phyloP scores from a whole-genome alignment of 345 rosid genomes.

The Psidium guajava region DNA sequence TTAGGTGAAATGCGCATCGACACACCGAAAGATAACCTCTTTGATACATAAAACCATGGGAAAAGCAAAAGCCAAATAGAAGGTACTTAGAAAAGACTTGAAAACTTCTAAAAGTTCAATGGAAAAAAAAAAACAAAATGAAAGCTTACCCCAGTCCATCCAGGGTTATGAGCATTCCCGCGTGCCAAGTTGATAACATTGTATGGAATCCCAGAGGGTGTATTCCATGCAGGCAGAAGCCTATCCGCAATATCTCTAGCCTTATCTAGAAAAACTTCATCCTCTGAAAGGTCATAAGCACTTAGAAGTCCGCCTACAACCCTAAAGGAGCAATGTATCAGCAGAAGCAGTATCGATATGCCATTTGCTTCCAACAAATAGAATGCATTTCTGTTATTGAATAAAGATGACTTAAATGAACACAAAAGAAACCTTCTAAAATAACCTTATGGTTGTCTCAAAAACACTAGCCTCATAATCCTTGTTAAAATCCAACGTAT shows the following conservation, averaged over 20 bases:
- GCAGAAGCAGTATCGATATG: not conserved
- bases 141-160: too few relatives aligned
- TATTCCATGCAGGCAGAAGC: too few relatives aligned
- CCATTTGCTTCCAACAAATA: not conserved
- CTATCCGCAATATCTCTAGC: too few relatives aligned
- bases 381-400: not conserved
- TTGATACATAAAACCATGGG: not conserved
- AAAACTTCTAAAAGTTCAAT: not conserved
- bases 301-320: too few relatives aligned
- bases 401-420: conserved; percentile 7
- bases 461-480: too few relatives aligned
- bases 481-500: too few relatives aligned
- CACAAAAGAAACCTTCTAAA: conserved; percentile 58
- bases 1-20: not conserved
- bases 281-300: too few relatives aligned
- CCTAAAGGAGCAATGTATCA: conserved; percentile 11
- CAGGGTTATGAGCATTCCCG: too few relatives aligned
- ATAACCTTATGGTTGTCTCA: too few relatives aligned
- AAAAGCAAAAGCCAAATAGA: not conserved
- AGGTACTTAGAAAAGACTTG: not conserved
- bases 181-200: too few relatives aligned
- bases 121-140: not conserved
- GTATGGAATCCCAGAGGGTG: too few relatives aligned
- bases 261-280: too few relatives aligned
- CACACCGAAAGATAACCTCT: not conserved